A percentile compares a stretch with the other conserved stretches of the same genome.
Conservation (phyloP, 352 stramenopile species). For the Globisporangium yorkense region DNA sequence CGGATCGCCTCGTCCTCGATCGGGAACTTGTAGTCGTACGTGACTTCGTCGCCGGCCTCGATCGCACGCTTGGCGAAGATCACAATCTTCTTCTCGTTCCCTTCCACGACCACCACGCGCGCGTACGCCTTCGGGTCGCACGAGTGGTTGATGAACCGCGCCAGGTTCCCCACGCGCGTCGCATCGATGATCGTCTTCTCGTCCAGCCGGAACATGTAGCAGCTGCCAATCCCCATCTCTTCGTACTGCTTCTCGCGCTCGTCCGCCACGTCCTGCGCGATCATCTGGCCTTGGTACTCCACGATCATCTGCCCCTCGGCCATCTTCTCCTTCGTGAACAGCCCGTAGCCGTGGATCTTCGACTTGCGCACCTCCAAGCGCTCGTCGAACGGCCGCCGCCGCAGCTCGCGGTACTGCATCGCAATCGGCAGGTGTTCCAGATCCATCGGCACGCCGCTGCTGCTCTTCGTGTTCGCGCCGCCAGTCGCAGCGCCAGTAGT, state of each 20-base stretch:
- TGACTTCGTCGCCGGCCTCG: slow-evolving; percentile 91
- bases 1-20: slow-evolving; percentile 93
- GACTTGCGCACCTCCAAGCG: slow-evolving; percentile 90
- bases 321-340: slow-evolving; percentile 93
- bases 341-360: slow-evolving; percentile 94
- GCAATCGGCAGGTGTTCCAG: slow-evolving; percentile 77
- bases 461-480: slow-evolving; percentile 18
- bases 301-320: slow-evolving; percentile 94
- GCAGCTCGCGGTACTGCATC: slow-evolving; percentile 92
- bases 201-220: slow-evolving; percentile 98
- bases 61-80: slow-evolving; percentile 93
- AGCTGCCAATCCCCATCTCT: slow-evolving; percentile 89
- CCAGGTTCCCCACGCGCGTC: slow-evolving; percentile 90
- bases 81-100: slow-evolving; percentile 94
- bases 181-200: slow-evolving; percentile 94
- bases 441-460: slow-evolving; percentile 54
- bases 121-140: slow-evolving; percentile 93
- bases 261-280: slow-evolving; percentile 89
- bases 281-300: slow-evolving; percentile 95
- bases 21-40: slow-evolving; percentile 97
- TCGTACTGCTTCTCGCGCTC: slow-evolving; percentile 93
- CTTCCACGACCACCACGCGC: slow-evolving; percentile 82
- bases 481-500: neutral
- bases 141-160: slow-evolving; percentile 97
- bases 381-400: slow-evolving; percentile 85